A percentile compares a stretch with the other conserved stretches of the same genome.
Conservation (phyloP, 176 grass and related monocot species). For the Triticum turgidum region DNA sequence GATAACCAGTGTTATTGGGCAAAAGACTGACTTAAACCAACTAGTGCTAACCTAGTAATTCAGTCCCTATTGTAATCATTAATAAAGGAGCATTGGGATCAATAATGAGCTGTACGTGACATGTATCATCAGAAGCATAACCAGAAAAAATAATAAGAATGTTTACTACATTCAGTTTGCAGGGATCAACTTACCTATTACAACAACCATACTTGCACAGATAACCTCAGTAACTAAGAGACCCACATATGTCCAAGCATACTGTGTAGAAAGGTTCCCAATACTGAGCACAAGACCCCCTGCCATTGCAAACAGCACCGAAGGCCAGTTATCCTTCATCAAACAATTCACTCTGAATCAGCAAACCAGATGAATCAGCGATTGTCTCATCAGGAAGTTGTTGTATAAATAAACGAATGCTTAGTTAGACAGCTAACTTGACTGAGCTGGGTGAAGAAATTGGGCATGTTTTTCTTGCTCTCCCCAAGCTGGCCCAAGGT, state of each 20-base stretch:
- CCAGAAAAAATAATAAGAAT: neutral
- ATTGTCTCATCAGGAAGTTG: neutral
- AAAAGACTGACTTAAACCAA: neutral
- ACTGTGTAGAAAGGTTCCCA: slow-evolving; percentile 67
- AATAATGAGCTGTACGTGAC: neutral
- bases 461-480: slow-evolving; percentile 47
- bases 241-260: slow-evolving; percentile 68
- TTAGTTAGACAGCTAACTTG: slow-evolving; percentile 35
- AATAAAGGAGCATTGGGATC: neutral
- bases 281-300: slow-evolving; percentile 64
- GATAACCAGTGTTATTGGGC: neutral
- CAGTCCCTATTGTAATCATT: neutral
- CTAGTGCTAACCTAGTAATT: neutral
- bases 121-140: neutral
- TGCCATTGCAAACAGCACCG: slow-evolving; percentile 56
- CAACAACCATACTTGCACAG: slow-evolving; percentile 59
- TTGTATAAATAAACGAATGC: neutral
- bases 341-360: slow-evolving; percentile 11
- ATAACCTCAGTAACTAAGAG: slow-evolving; percentile 69
- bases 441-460: slow-evolving; percentile 67
- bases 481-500: slow-evolving; percentile 58
- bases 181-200: slow-evolving; percentile 43
- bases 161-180: neutral
- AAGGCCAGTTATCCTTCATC: slow-evolving; percentile 66
- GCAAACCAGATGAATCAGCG: neutral